These are phyloP conservation scores for Trichophyton rubrum DNA, from an alignment of 2,329 filamentous ascomycete genomes.

Conservation along the genomic window DNA sequence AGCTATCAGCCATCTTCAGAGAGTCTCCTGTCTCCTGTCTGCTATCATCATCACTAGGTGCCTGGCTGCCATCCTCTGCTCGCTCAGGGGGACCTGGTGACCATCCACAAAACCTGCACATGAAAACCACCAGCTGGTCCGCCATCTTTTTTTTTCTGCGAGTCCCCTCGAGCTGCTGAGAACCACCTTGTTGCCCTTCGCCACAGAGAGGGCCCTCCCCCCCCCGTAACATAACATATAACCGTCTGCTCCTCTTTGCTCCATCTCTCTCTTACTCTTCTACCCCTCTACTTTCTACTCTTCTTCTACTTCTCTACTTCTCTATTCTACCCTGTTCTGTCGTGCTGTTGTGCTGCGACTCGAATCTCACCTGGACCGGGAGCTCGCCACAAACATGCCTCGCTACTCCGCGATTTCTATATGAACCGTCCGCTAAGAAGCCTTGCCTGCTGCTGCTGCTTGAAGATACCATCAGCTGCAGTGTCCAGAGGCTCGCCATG, in stretches of 20 bases:
- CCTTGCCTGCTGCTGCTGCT: background rate
- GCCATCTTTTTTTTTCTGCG: background rate
- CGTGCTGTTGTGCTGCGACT: background rate
- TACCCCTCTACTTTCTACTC: background rate
- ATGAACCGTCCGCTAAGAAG: background rate
- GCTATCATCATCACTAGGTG: too few species aligned
- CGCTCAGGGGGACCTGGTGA: too few species aligned
- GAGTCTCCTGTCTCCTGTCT: too few species aligned
- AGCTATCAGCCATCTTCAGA: too few species aligned
- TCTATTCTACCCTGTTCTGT: background rate
- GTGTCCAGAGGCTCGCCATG: conserved; percentile 21
- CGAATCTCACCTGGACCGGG: background rate
- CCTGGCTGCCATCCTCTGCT: too few species aligned
- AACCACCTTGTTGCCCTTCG: too few species aligned
- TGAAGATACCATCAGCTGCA: background rate
- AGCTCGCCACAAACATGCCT: background rate
- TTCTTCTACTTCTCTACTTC: background rate
- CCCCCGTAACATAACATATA: too few species aligned
- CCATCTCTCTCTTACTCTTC: background rate
- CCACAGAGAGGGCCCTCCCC: too few species aligned
- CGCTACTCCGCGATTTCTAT: background rate
- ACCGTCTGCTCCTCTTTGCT: too few species aligned
- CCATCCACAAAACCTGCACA: too few species aligned
- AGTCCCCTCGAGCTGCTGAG: too few species aligned
- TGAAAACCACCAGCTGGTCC: background rate